Evolutionary conservation across 2,329 filamentous ascomycete genomes (phyloP), one percentile per base, ranked within the genome.

Genomic region (Lecanoromycetidae sp.): DNA sequence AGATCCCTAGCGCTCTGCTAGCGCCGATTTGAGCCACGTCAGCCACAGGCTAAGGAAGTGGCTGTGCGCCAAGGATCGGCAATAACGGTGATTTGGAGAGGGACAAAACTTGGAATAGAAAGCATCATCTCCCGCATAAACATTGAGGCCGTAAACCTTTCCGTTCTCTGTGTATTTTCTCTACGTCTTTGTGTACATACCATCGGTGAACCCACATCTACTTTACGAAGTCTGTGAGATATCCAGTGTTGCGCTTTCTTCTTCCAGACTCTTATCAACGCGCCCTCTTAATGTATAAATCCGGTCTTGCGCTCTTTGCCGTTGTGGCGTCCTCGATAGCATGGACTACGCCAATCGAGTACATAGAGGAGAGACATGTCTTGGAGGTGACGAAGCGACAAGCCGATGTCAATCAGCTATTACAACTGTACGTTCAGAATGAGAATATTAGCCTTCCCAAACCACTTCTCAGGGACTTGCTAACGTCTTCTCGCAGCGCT

Each of bases 311-410:
- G 5, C 17, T 44, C 32, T 34, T 48, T 27, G 33, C 46, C 29
- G 30, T 41, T 22, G 12, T 42, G n/a, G 10, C 22, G 9, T 35
- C 20, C 36, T 40, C 44, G n/a, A 20, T 41, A 29, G 42, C 47
- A 25, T 37, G 32, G 33, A 42, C 46, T 6, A 29, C 30, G 12
- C 43, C 43, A n/a, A n/a, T n/a, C n/a, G 34, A 48, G 26, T 43
- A 37, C 19, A 23, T 53, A 8, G 49, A 51, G 32, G 46, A 53
- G 36, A 42, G 51, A 8, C 51, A 53, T 26, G 37, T 53, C 7
- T 20, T 46, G 8, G 41, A 49, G 33, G 35, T 51, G 10, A 32
- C 48, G 32, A 54, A 54, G 36, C 52, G 48, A 17, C 50, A 48
- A 23, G 49, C 44, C 23, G 43, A 52, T 46, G 36, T 54, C 4